Conservation (phyloP, 495 filamentous ascomycete species). For the Neurospora sp. region DNA sequence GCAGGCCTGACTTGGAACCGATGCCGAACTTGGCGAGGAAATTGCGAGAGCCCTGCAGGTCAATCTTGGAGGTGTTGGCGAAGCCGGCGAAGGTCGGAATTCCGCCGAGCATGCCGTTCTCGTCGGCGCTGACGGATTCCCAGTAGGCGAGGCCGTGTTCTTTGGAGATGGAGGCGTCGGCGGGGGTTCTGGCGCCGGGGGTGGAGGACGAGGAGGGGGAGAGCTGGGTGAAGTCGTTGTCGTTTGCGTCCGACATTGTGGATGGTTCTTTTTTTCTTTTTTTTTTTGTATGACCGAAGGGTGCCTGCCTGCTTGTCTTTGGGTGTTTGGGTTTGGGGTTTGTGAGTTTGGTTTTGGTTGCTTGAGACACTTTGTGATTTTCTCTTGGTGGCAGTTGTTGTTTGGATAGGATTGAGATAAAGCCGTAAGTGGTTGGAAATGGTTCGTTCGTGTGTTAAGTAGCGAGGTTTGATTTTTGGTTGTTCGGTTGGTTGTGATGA, state of each 20-base stretch:
- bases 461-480: background rate
- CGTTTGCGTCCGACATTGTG: background rate
- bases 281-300: background rate
- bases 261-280: background rate
- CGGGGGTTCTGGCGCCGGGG: background rate
- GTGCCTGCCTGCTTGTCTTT: background rate
- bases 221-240: background rate
- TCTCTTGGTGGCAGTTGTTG: background rate
- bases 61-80: slow-evolving; percentile 54
- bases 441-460: too few species aligned
- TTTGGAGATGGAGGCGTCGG: slow-evolving; percentile 31
- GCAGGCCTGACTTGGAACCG: slow-evolving; percentile 20
- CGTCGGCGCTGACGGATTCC: slow-evolving; percentile 57
- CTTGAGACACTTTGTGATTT: background rate
- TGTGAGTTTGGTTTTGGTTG: background rate
- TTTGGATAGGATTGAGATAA: background rate
- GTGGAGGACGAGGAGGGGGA: background rate
- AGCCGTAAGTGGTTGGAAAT: background rate
- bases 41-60: slow-evolving; percentile 63
- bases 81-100: slow-evolving; percentile 36
- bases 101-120: slow-evolving; percentile 77
- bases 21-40: slow-evolving; percentile 71
- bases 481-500: background rate
- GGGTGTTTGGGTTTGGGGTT: background rate
- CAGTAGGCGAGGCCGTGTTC: slow-evolving; percentile 58